Evolutionary conservation across 2,329 filamentous ascomycete species (phyloP).

Genomic region (Apiospora pterosperma): DNA sequence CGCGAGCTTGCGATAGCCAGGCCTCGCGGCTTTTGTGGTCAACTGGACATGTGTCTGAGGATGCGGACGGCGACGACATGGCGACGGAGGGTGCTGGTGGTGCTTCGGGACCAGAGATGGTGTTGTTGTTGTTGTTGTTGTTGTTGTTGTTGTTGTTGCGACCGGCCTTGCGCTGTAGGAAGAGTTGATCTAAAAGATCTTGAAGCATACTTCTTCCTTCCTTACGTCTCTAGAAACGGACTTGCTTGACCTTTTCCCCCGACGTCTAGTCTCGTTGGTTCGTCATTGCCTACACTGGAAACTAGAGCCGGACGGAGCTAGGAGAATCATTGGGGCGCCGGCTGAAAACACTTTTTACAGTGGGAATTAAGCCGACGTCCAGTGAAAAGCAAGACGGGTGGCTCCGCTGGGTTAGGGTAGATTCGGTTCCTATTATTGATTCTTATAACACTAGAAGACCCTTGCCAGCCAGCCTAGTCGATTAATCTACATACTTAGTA

Average conservation of each 20-base stretch:
- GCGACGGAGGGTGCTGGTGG: neutral
- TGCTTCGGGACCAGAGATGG: neutral
- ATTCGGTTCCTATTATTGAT: neutral
- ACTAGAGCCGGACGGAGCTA: neutral
- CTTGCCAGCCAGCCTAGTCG: no score
- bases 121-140: no score
- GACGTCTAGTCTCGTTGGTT: neutral
- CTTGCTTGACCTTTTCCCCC: neutral
- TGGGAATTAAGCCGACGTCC: neutral
- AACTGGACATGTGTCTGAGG: conserved; percentile 66
- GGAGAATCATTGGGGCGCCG: neutral
- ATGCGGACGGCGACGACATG: neutral
- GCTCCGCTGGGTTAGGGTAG: neutral
- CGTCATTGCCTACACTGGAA: neutral
- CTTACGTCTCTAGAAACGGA: neutral
- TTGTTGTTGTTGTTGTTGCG: neutral
- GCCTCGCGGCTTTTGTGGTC: conserved; percentile 84
- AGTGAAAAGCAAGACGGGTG: neutral
- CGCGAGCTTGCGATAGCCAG: conserved; percentile 72
- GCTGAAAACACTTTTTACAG: neutral
- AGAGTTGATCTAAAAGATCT: conserved; percentile 13
- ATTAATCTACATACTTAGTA: no score
- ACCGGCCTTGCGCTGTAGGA: conserved; percentile 8
- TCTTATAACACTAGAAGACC: neutral
- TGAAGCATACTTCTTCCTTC: no score